Evolutionary conservation across 345 rosid species (phyloP), one percentile per base, ranked within the genome.

Genomic region (Pistacia atlantica): DNA sequence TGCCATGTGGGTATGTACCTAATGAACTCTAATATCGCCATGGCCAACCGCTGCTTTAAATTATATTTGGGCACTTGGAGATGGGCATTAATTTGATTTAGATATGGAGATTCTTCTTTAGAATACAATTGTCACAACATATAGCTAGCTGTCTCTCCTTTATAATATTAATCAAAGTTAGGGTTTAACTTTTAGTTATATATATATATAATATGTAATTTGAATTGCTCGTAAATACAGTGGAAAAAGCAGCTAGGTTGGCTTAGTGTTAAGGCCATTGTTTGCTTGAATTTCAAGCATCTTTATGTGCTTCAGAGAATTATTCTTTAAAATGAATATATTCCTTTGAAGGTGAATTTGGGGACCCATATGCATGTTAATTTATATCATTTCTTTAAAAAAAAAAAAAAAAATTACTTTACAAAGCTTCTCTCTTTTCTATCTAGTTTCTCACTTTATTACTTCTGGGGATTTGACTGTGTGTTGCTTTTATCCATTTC

Each of bases 211-310:
- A 16, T 60, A 33, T 65, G 8, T 25, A 25, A 25, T n/a, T 65
- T 17, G 0, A 42, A 38, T 18, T 18, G 14, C 12, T 28, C 22
- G 33, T 58, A 72, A 80, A 72, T 33, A 59, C n/a, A 85, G n/a
- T 65, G 55, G 64, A 83, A 84, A 87, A 83, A 86, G 46, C 8
- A 42, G 46, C 8, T 71, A 37, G 77, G 86, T 74, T 86, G 92
- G 88, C 82, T 89, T 87, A 85, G 79, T 68, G 61, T 82, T 82
- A 76, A 85, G 89, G 90, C 80, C 82, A 86, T 42, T 75, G 88
- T 85, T 91, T 84, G 97, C 98, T 95, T 93, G 89, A 90, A 75
- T 80, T 87, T 87, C 89, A 93, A 92, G 95, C 95, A 89, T 92
- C 98, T 89, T 89, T 86, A 16, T 68, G 82, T 83, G 89, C 88